Conservation (phyloP, 768 basidiomycete species). For the Xerocomellus amylosporus region DNA sequence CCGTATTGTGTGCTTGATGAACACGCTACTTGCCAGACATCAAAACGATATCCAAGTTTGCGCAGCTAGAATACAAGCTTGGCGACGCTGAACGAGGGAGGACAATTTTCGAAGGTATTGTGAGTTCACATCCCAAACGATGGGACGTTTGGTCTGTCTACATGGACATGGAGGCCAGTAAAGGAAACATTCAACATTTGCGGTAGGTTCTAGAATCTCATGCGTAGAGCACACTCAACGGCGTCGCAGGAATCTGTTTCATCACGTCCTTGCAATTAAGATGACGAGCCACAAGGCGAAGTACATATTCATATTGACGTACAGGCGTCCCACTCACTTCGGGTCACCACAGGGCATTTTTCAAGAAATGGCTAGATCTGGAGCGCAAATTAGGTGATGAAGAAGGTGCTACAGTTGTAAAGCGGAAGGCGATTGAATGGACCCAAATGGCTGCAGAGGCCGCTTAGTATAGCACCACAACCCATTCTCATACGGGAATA, state of each 20-base stretch:
- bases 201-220: slow-evolving; percentile 44
- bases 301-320: slow-evolving; percentile 46
- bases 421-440: slow-evolving; percentile 91
- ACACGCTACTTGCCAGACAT: slow-evolving; percentile 54
- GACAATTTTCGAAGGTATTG: slow-evolving; percentile 93
- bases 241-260: slow-evolving; percentile 72
- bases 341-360: slow-evolving; percentile 63
- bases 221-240: neutral
- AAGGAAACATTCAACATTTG: slow-evolving; percentile 73
- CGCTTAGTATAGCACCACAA: slow-evolving; percentile 15
- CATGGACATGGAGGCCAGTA: slow-evolving; percentile 91
- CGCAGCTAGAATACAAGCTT: slow-evolving; percentile 90
- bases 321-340: slow-evolving; percentile 4
- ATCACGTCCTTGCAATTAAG: slow-evolving; percentile 76
- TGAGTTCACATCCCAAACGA: slow-evolving; percentile 93
- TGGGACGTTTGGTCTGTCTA: slow-evolving; percentile 97
- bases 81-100: slow-evolving; percentile 94
- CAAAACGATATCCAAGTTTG: slow-evolving; percentile 94
- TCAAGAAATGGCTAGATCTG: slow-evolving; percentile 95
- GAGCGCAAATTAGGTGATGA: slow-evolving; percentile 87
- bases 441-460: slow-evolving; percentile 54
- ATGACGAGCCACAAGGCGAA: slow-evolving; percentile 96
- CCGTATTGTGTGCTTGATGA: slow-evolving; percentile 1
- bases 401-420: slow-evolving; percentile 75
- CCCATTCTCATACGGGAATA: slow-evolving; percentile 31